These are phyloP conservation scores for Colletotrichum sp. DNA, from an alignment of 2,329 filamentous ascomycete genomes.

Conservation along the genomic window DNA sequence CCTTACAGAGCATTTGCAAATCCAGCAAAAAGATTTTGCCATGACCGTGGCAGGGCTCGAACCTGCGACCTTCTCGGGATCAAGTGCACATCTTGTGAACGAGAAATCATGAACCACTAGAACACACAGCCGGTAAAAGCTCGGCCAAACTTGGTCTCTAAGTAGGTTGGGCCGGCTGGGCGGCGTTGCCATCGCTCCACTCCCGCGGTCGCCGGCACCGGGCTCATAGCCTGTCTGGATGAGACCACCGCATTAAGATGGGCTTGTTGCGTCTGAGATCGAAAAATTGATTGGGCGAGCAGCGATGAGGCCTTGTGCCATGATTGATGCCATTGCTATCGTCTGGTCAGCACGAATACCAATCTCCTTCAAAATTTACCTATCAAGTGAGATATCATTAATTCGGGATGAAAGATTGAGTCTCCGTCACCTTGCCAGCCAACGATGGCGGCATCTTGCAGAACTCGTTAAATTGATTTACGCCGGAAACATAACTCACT, in stretches of 20 bases:
- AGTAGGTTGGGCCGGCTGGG: rapidly evolving
- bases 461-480: background rate
- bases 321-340: background rate
- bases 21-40: background rate
- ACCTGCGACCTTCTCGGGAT: background rate
- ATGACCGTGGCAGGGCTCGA: background rate
- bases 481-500: rapidly evolving
- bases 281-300: rapidly evolving
- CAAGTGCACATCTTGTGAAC: background rate
- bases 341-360: background rate
- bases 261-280: background rate
- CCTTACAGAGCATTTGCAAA: rapidly evolving
- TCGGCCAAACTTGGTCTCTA: rapidly evolving
- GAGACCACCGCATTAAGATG: background rate
- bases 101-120: background rate
- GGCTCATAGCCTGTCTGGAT: rapidly evolving
- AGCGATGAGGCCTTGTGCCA: background rate
- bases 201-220: rapidly evolving
- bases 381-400: too few species aligned
- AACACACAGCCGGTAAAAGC: background rate
- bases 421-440: too few species aligned
- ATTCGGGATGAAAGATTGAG: too few species aligned
- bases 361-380: background rate
- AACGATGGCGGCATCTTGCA: rapidly evolving
- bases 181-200: rapidly evolving